Evolutionary conservation across 1,284 basidiomycete genomes (phyloP).

Genomic region (Cerrena zonata): DNA sequence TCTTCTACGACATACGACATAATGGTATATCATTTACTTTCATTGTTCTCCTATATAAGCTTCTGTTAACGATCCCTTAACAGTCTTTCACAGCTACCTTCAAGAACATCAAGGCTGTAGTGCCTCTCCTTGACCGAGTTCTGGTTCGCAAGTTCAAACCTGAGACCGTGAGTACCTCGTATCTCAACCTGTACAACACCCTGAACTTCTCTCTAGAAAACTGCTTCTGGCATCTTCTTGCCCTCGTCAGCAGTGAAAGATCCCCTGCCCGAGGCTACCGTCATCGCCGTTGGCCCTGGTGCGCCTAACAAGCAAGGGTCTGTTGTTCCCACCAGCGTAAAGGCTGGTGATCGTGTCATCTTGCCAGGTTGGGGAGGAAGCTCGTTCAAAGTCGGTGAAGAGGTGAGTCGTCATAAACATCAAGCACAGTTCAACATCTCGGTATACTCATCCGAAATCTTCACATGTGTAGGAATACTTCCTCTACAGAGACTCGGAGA

Average conservation of each 20-base stretch:
- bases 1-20: neutral
- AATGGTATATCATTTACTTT: neutral
- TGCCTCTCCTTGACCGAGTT: slow-evolving; percentile 93
- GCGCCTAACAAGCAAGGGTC: slow-evolving; percentile 82
- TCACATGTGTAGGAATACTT: slow-evolving; percentile 74
- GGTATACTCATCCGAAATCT: slow-evolving; percentile 5
- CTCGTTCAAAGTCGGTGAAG: slow-evolving; percentile 93
- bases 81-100: slow-evolving; percentile 79
- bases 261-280: slow-evolving; percentile 92
- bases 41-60: neutral
- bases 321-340: slow-evolving; percentile 74
- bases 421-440: neutral
- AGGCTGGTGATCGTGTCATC: slow-evolving; percentile 87
- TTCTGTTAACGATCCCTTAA: neutral
- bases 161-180: slow-evolving; percentile 60
- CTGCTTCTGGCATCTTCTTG: slow-evolving; percentile 88
- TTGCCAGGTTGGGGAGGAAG: slow-evolving; percentile 95
- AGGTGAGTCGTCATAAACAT: slow-evolving; percentile 51
- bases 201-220: slow-evolving; percentile 60
- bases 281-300: slow-evolving; percentile 92
- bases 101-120: slow-evolving; percentile 88
- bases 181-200: neutral
- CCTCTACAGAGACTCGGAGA: slow-evolving; percentile 92
- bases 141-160: slow-evolving; percentile 96
- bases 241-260: slow-evolving; percentile 79